Evolutionary conservation across 2,329 filamentous ascomycete genomes (phyloP).

Genomic region (Macrophomina tecta): DNA sequence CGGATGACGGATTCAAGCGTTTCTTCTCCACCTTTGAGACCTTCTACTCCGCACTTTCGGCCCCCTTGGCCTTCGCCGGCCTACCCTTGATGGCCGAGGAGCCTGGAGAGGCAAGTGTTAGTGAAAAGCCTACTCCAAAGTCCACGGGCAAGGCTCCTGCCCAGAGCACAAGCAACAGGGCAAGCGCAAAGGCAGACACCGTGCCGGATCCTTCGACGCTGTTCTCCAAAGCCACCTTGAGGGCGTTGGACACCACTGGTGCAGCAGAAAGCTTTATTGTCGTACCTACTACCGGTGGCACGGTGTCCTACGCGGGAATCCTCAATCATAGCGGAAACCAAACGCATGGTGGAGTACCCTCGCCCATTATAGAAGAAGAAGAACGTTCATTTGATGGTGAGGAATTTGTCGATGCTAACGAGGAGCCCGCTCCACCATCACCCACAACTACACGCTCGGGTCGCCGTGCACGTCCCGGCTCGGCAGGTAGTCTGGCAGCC

Average conservation of each 20-base stretch:
- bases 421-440: slow-evolving; percentile 61
- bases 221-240: slow-evolving; percentile 84
- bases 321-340: slow-evolving; percentile 53
- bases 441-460: slow-evolving; percentile 48
- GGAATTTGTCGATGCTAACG: slow-evolving; percentile 87
- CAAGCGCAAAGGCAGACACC: slow-evolving; percentile 52
- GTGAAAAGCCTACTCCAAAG: slow-evolving; percentile 34
- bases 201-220: slow-evolving; percentile 78
- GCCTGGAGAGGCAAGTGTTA: slow-evolving; percentile 28
- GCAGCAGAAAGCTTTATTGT: slow-evolving; percentile 74
- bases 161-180: slow-evolving; percentile 53
- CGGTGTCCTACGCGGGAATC: slow-evolving; percentile 91
- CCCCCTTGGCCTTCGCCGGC: slow-evolving; percentile 89
- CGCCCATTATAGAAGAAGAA: slow-evolving; percentile 56
- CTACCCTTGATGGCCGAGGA: slow-evolving; percentile 67
- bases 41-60: slow-evolving; percentile 86
- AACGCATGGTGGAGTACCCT: slow-evolving; percentile 38
- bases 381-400: slow-evolving; percentile 56
- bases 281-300: slow-evolving; percentile 89
- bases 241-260: slow-evolving; percentile 69
- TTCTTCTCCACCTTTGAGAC: slow-evolving; percentile 94
- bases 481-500: slow-evolving; percentile 33
- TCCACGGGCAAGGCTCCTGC: slow-evolving; percentile 40
- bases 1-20: slow-evolving; percentile 81
- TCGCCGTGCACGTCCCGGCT: slow-evolving; percentile 38